phyloP scores from a whole-genome alignment of 441 rosid genomes.

The Codiaeum variegatum region DNA sequence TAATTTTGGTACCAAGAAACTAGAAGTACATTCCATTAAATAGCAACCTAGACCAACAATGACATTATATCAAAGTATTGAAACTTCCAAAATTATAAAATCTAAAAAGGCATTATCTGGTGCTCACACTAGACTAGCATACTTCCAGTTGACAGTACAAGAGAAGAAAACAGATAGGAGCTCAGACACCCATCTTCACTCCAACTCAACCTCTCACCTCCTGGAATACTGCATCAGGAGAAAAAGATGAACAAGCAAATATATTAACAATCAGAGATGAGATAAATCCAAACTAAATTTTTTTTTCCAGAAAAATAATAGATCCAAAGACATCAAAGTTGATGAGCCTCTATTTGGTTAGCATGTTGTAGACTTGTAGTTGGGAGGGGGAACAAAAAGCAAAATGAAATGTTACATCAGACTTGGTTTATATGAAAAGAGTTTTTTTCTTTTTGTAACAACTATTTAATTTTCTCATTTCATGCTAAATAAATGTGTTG shows the following conservation, averaged over 20 bases:
- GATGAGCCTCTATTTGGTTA: neutral
- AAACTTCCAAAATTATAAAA: conserved; percentile 14
- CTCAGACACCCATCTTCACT: conserved; percentile 9
- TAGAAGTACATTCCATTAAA: conserved; percentile 10
- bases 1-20: neutral
- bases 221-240: conserved; percentile 10
- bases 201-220: neutral
- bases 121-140: conserved; percentile 1
- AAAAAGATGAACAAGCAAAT: neutral
- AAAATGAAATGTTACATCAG: neutral
- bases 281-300: neutral
- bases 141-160: conserved; percentile 5
- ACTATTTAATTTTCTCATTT: neutral
- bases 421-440: neutral
- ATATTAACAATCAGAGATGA: too few relatives aligned
- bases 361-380: neutral
- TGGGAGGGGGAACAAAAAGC: too few relatives aligned
- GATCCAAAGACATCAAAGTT: neutral
- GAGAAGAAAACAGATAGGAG: conserved; percentile 9
- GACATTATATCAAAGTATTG: conserved; percentile 2
- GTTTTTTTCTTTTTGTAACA: neutral
- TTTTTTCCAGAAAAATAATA: neutral
- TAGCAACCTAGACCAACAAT: conserved; percentile 8
- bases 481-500: neutral
- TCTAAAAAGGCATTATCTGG: conserved; percentile 6